Evolutionary conservation across 441 rosid genomes (phyloP).

Genomic region (Capsella rubella): DNA sequence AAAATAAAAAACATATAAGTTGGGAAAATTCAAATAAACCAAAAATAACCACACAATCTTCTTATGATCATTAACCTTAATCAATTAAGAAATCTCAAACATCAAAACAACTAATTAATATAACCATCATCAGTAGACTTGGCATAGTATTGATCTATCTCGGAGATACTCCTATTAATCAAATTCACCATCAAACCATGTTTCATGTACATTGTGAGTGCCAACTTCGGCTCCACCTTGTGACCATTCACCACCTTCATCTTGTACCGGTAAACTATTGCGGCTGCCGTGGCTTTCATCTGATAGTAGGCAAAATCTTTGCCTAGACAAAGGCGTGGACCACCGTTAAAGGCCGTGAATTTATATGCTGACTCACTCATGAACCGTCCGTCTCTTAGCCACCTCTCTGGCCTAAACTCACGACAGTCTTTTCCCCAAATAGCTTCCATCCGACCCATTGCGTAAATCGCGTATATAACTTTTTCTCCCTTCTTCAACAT

Average conservation of each 20-base stretch:
- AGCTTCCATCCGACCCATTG: slow-evolving; percentile 96
- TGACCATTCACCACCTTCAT: slow-evolving; percentile 66
- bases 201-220: slow-evolving; percentile 95
- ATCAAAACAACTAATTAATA: slow-evolving; percentile 13
- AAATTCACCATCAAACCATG: slow-evolving; percentile 78
- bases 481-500: slow-evolving; percentile 81
- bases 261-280: slow-evolving; percentile 64
- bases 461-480: slow-evolving; percentile 77
- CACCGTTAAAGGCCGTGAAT: slow-evolving; percentile 90
- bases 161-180: slow-evolving; percentile 45
- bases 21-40: slow-evolving; percentile 17
- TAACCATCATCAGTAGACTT: slow-evolving; percentile 19
- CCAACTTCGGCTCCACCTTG: slow-evolving; percentile 67
- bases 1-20: slow-evolving; percentile 1
- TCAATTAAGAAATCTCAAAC: slow-evolving; percentile 24
- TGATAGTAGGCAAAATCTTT: slow-evolving; percentile 94
- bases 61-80: slow-evolving; percentile 28
- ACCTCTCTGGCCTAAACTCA: slow-evolving; percentile 88
- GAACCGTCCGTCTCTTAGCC: slow-evolving; percentile 80
- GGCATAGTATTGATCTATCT: slow-evolving; percentile 46
- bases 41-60: slow-evolving; percentile 28
- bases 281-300: slow-evolving; percentile 80
- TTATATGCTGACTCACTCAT: slow-evolving; percentile 89
- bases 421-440: slow-evolving; percentile 90
- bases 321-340: slow-evolving; percentile 87